Evolutionary conservation across 352 stramenopile genomes (phyloP), one percentile per base, ranked within the genome.

Genomic region (Peronospora destructor): DNA sequence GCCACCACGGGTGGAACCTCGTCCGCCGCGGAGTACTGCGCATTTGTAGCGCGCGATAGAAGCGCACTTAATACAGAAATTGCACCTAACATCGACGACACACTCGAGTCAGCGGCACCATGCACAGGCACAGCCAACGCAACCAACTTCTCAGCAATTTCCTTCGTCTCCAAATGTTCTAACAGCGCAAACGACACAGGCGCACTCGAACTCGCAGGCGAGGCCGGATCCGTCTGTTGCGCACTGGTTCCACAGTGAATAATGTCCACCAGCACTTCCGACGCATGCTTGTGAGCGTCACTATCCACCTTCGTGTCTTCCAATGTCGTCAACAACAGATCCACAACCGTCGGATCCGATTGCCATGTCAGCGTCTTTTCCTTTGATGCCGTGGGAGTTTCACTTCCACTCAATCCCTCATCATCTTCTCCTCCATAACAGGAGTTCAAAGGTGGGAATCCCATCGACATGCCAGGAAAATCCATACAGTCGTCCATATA

Each of bases 401-500:
- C 73, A 35, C 51, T 49, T n/a, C 46, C 63, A 8, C 73, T 71
- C 38, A 75, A 62, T 28, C 53, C 68, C n/a, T 88, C 76, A 41
- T 93, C 82, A 9, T 91, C 81, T 25, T 88, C 77, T 16, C 73
- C 64, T 40, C 68, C 76, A 53, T 88, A 89, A 73, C 77, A 91
- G 21, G 72, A 71, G 53, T 88, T 88, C 2, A 76, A 83, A 4
- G 75, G 68, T 11, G 79, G 73, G 49, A 85, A 87, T 16, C 68
- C 73, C 42, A 87, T 74, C n/a, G 71, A 78, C 66, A 86, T 85
- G 25, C 77, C 79, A 0, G 79, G 75, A 41, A 91, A 93, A 38
- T 93, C 82, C 77, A 93, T 88, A 44, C 75, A 79, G 45, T 89
- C 82, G 59, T 91, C 82, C 75, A 90, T 82, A 56, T 85, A 90